A percentile compares a stretch with the other conserved stretches of the same genome.
Conservation (phyloP, 352 stramenopile species). For the Phytopythium vexans region DNA sequence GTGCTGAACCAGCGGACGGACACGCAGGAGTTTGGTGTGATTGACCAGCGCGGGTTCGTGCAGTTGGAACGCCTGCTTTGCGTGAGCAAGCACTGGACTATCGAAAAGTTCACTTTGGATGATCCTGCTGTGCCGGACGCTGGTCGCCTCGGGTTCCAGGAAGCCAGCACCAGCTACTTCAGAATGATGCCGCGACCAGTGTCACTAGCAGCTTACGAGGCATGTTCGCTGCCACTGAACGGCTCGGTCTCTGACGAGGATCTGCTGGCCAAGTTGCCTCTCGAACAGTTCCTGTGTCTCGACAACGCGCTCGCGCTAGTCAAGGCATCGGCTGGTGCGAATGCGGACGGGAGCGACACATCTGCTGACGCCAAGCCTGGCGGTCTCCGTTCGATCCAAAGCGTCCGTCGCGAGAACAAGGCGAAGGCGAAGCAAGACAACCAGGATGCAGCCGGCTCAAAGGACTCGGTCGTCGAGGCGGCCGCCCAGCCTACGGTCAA, state of each 20-base stretch:
- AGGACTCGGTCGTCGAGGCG: no score
- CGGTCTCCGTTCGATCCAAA: slow-evolving; percentile 83
- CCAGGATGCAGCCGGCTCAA: no score
- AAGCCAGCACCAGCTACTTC: slow-evolving; percentile 81
- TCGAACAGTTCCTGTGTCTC: slow-evolving; percentile 73
- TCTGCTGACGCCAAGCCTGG: slow-evolving; percentile 33
- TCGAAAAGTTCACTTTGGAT: slow-evolving; percentile 43
- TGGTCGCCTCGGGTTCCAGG: slow-evolving; percentile 48
- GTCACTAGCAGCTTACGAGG: no score
- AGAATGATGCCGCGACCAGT: slow-evolving; percentile 32
- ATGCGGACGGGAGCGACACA: neutral
- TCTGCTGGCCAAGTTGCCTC: slow-evolving; percentile 27
- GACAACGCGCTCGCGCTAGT: slow-evolving; percentile 45
- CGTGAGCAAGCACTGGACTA: slow-evolving; percentile 58
- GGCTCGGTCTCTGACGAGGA: slow-evolving; percentile 6
- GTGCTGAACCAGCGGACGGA: slow-evolving; percentile 54
- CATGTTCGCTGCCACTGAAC: slow-evolving; percentile 8
- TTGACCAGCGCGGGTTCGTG: slow-evolving; percentile 26
- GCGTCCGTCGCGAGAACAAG: slow-evolving; percentile 84
- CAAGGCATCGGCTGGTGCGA: slow-evolving; percentile 12
- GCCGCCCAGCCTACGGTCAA: slow-evolving; percentile 46
- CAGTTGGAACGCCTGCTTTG: slow-evolving; percentile 53
- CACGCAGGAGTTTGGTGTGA: slow-evolving; percentile 13
- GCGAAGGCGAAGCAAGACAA: slow-evolving; percentile 29
- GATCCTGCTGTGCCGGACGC: slow-evolving; percentile 37